A percentile compares a stretch with the other conserved stretches of the same genome.
Conservation (phyloP, 1,139 yeast genomes). For the Hemisphaericaspora lyxosophila region DNA sequence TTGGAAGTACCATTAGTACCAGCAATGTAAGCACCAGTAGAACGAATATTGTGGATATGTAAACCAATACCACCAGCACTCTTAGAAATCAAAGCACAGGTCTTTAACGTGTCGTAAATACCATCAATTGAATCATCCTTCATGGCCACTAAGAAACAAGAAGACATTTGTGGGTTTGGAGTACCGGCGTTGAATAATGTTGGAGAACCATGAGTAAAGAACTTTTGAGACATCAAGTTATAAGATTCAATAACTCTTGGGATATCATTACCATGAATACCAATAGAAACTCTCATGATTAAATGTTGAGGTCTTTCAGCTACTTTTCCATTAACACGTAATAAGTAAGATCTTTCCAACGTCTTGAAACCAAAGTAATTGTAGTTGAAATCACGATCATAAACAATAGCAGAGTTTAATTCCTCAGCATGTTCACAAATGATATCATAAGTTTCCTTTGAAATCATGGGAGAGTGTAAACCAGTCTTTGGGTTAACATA, state of each 20-base stretch:
- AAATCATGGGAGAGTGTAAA: slow-evolving; percentile 74
- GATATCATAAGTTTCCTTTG: slow-evolving; percentile 64
- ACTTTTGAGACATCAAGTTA: slow-evolving; percentile 79
- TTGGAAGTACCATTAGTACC: slow-evolving; percentile 89
- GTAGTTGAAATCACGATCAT: slow-evolving; percentile 80
- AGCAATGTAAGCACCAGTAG: slow-evolving; percentile 83
- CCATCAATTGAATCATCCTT: slow-evolving; percentile 90
- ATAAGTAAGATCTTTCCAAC: slow-evolving; percentile 76
- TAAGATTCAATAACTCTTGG: slow-evolving; percentile 75
- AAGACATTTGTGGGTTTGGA: slow-evolving; percentile 81
- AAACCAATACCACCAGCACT: slow-evolving; percentile 92
- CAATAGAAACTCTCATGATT: slow-evolving; percentile 86
- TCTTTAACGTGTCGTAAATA: slow-evolving; percentile 80
- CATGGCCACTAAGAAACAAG: slow-evolving; percentile 87
- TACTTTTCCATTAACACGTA: slow-evolving; percentile 67
- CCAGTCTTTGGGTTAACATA: slow-evolving; percentile 76
- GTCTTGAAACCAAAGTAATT: slow-evolving; percentile 89
- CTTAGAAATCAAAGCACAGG: slow-evolving; percentile 84
- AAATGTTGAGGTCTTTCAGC: slow-evolving; percentile 92
- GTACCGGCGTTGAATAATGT: slow-evolving; percentile 91
- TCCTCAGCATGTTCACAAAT: slow-evolving; percentile 67
- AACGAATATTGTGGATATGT: slow-evolving; percentile 79
- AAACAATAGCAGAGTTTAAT: slow-evolving; percentile 76
- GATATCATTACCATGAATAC: slow-evolving; percentile 78
- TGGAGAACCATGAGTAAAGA: slow-evolving; percentile 87